Evolutionary conservation across 2,329 filamentous ascomycete species (phyloP).

Genomic region (Truncatella angustata): DNA sequence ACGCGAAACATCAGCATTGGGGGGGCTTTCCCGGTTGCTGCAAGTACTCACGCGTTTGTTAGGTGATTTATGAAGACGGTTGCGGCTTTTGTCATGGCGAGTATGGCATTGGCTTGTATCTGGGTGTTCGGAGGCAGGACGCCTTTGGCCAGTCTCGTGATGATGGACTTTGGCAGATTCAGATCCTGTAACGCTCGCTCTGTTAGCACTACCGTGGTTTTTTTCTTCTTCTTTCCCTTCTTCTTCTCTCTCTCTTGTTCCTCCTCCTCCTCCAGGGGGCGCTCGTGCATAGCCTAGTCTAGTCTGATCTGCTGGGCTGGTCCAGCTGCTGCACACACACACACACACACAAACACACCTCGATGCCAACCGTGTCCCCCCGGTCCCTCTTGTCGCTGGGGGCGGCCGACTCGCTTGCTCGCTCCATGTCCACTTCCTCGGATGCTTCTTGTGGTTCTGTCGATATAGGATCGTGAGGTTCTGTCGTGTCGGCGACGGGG

Average conservation of each 20-base stretch:
- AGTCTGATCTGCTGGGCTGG: too few species aligned
- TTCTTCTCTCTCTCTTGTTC: too few species aligned
- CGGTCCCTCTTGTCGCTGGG: constrained; percentile 35
- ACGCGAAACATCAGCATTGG: background rate
- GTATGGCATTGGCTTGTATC: constrained; percentile 77
- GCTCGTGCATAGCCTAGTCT: too few species aligned
- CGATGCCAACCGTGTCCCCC: constrained; percentile 46
- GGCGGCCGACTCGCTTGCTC: constrained; percentile 21
- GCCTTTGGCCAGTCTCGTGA: constrained; percentile 76
- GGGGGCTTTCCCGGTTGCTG: background rate
- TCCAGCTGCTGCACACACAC: too few species aligned
- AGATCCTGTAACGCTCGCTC: constrained; percentile 55
- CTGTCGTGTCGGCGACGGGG: constrained; percentile 14
- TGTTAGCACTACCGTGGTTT: background rate
- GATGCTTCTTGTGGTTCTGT: constrained; percentile 18
- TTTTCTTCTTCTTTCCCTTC: too few species aligned
- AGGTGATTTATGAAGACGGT: constrained; percentile 84
- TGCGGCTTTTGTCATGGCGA: constrained; percentile 77
- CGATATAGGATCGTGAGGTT: constrained; percentile 20
- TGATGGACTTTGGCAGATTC: constrained; percentile 75
- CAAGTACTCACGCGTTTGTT: constrained; percentile 62
- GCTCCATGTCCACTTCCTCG: constrained; percentile 33
- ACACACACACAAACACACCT: constrained; percentile 33
- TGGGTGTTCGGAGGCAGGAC: constrained; percentile 78
- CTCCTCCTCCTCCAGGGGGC: too few species aligned